A percentile compares a stretch with the other conserved stretches of the same genome.
Evolutionary conservation across 2,329 filamentous ascomycete genomes (phyloP).

Genomic region (Massarina eburnea): DNA sequence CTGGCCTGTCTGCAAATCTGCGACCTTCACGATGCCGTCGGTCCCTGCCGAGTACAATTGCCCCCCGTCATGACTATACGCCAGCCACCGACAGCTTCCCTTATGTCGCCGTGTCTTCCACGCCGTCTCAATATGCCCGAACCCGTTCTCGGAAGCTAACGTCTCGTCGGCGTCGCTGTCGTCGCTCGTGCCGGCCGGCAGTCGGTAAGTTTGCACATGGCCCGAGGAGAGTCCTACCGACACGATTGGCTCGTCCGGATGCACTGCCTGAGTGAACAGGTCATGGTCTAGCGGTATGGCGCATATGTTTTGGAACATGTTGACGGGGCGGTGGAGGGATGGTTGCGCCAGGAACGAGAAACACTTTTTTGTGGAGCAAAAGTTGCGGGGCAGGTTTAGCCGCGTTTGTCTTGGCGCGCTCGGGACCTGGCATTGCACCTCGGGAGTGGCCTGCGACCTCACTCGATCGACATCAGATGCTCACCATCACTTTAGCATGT

Average conservation of each 20-base stretch:
- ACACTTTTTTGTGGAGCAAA: conserved; percentile 5
- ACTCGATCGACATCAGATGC: too few relatives aligned
- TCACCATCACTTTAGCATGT: too few relatives aligned
- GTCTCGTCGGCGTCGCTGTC: conserved; percentile 57
- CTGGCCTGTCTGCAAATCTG: conserved; percentile 59
- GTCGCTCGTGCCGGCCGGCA: conserved; percentile 61
- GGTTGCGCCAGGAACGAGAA: not conserved
- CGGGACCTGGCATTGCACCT: not conserved
- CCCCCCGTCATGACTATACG: conserved; percentile 76
- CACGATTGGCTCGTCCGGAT: conserved; percentile 80
- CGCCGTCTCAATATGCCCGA: conserved; percentile 73
- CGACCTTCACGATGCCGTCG: conserved; percentile 65
- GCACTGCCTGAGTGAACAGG: conserved; percentile 84
- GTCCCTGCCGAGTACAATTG: conserved; percentile 64
- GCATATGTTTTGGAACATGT: conserved; percentile 90
- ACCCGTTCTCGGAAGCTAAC: conserved; percentile 59
- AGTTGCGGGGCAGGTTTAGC: conserved; percentile 17
- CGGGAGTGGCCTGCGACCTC: too few relatives aligned
- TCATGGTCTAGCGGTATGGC: conserved; percentile 83
- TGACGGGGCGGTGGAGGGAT: not conserved
- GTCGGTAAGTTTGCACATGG: conserved; percentile 80
- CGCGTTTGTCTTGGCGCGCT: conserved; percentile 2
- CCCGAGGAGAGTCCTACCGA: conserved; percentile 83
- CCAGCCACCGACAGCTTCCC: conserved; percentile 83
- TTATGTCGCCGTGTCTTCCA: conserved; percentile 92